A percentile compares a stretch with the other conserved stretches of the same genome.
Evolutionary conservation across 2,329 filamentous ascomycete species (phyloP).

Genomic region (Hymenoscyphus repandus): DNA sequence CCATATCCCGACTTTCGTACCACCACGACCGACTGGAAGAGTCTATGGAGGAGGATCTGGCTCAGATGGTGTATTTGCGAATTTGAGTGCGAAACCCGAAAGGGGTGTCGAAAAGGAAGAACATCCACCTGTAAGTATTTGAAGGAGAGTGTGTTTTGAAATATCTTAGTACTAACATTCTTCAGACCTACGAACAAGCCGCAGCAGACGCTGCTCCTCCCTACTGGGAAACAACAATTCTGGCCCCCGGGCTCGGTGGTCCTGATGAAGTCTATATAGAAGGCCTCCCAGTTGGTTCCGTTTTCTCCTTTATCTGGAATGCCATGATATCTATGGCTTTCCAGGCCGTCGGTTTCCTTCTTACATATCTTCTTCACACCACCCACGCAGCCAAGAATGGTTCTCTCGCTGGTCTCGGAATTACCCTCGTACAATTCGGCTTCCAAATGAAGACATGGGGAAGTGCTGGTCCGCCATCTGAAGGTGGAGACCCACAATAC

Average conservation of each 20-base stretch:
- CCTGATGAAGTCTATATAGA: conserved; percentile 95
- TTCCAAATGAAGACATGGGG: conserved; percentile 80
- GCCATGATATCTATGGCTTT: conserved; percentile 97
- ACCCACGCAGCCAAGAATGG: conserved; percentile 98
- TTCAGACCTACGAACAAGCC: conserved; percentile 93
- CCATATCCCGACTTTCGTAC: conserved; percentile 24
- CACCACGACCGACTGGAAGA: conserved; percentile 32
- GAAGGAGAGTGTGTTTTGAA: conserved; percentile 1
- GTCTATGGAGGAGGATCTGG: conserved; percentile 70
- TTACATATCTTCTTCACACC: conserved; percentile 96
- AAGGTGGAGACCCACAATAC: conserved; percentile 48
- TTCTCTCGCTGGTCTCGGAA: conserved; percentile 86
- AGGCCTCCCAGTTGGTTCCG: conserved; percentile 83
- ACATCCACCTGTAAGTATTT: conserved; percentile 76
- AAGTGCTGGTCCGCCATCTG: conserved; percentile 36
- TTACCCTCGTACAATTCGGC: conserved; percentile 93
- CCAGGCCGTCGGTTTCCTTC: conserved; percentile 91
- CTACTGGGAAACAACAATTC: conserved; percentile 98
- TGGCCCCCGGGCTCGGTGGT: conserved; percentile 85
- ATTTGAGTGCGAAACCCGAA: conserved; percentile 86
- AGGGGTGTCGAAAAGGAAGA: conserved; percentile 77
- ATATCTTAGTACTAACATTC: conserved; percentile 6
- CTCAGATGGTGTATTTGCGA: conserved; percentile 94
- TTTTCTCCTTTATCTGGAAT: conserved; percentile 88
- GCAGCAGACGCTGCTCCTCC: conserved; percentile 93